phyloP scores from a whole-genome alignment of 2,329 filamentous ascomycete genomes.

The Aspergillus nomiae region DNA sequence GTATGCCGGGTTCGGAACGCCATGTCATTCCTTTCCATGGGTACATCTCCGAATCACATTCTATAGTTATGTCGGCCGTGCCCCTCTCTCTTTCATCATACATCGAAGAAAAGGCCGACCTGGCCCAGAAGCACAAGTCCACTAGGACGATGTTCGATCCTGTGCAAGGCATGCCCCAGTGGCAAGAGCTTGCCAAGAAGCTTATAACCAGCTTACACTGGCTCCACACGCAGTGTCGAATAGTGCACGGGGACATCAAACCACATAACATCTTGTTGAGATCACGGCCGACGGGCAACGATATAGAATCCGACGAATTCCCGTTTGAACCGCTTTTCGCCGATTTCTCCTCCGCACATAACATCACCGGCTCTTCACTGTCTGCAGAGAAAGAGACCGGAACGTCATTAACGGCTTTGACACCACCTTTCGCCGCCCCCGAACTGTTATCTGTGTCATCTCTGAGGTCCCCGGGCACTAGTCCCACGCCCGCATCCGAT shows the following conservation, averaged over 20 bases:
- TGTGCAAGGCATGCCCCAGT: constrained; percentile 42
- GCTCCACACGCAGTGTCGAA: constrained; percentile 42
- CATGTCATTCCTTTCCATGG: constrained; percentile 50
- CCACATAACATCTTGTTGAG: constrained; percentile 48
- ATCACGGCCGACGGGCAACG: constrained; percentile 13
- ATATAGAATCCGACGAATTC: constrained; percentile 23
- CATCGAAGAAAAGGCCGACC: constrained; percentile 38
- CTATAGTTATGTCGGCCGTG: constrained; percentile 49
- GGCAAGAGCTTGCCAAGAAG: constrained; percentile 43
- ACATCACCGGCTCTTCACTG: constrained; percentile 8
- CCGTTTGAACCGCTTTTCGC: constrained; percentile 45
- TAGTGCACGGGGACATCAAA: constrained; percentile 54
- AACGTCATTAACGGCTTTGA: constrained; percentile 42
- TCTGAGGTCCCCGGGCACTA: constrained; percentile 34
- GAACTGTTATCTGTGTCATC: constrained; percentile 44
- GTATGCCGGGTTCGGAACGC: constrained; percentile 32
- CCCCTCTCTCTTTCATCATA: constrained; percentile 46
- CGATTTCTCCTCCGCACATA: constrained; percentile 48
- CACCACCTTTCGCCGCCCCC: constrained; percentile 49
- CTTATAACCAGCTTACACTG: constrained; percentile 46
- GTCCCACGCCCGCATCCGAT: constrained; percentile 44
- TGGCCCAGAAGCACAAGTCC: constrained; percentile 33
- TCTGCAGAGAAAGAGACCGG: constrained; percentile 18
- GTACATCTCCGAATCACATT: constrained; percentile 38
- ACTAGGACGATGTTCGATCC: constrained; percentile 50